phyloP scores from a whole-genome alignment of 2,329 filamentous ascomycete genomes.

The Immersiporthe knoxdaviesiana region DNA sequence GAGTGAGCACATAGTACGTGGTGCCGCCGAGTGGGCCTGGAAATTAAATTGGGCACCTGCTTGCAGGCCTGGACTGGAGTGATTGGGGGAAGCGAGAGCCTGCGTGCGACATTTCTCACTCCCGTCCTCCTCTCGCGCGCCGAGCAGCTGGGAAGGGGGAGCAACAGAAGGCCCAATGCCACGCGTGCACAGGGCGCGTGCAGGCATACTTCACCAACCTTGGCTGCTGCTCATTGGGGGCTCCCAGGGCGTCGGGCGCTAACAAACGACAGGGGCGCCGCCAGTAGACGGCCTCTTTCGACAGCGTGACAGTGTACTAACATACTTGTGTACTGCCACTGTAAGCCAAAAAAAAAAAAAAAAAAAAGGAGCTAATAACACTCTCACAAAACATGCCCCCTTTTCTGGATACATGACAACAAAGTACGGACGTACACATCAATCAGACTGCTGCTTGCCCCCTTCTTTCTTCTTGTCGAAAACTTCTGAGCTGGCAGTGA shows the following conservation, averaged over 20 bases:
- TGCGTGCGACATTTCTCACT: slow-evolving; percentile 17
- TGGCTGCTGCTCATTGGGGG: neutral
- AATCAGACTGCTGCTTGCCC: neutral
- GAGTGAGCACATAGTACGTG: neutral
- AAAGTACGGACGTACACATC: neutral
- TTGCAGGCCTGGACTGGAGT: neutral
- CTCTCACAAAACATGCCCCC: neutral
- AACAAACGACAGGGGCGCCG: neutral
- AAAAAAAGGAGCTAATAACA: neutral
- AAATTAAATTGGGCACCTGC: slow-evolving; percentile 28
- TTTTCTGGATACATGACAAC: neutral
- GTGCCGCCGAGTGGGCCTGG: slow-evolving; percentile 19
- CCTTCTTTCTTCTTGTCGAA: neutral
- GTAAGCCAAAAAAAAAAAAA: neutral
- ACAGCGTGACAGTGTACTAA: neutral
- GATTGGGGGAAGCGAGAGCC: slow-evolving; percentile 10
- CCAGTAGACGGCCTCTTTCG: neutral
- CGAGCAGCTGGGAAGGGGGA: neutral
- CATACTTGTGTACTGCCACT: neutral
- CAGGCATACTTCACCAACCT: neutral
- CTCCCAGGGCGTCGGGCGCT: neutral
- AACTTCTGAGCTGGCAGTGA: neutral
- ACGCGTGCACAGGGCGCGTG: slow-evolving; percentile 16
- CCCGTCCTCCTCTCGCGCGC: slow-evolving; percentile 19
- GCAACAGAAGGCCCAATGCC: slow-evolving; percentile 1